Conservation (phyloP, 345 rosid genomes). For the Heritiera littoralis region DNA sequence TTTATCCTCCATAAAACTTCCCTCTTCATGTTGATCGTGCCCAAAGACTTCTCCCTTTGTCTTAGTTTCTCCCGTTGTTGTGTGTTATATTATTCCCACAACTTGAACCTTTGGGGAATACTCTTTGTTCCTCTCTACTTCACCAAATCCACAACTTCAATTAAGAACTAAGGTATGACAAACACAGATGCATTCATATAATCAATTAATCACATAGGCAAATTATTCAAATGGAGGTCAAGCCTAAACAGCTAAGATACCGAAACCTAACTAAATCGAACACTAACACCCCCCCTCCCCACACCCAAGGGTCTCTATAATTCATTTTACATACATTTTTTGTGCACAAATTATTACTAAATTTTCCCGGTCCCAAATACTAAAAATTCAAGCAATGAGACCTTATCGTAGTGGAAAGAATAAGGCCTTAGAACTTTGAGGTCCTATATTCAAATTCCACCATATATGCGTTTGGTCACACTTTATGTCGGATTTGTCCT, state of each 20-base stretch:
- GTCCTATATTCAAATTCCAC: background rate
- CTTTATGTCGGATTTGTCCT: background rate
- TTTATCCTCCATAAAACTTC: background rate
- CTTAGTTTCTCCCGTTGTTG: background rate
- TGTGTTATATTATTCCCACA: background rate
- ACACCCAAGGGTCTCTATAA: background rate
- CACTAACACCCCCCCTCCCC: background rate
- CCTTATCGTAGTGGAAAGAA: no score
- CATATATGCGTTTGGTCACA: background rate
- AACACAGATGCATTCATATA: background rate
- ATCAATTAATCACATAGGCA: background rate
- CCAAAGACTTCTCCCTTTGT: background rate
- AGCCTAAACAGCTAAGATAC: background rate
- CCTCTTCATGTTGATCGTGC: background rate
- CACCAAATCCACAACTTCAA: background rate
- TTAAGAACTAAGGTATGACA: background rate
- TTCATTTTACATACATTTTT: background rate
- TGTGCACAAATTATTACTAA: background rate
- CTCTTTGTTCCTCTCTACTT: background rate
- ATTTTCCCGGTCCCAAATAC: background rate
- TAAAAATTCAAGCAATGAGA: background rate
- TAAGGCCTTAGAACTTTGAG: background rate
- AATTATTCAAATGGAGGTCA: background rate
- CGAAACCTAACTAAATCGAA: background rate
- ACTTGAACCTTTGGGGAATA: background rate